Conservation (phyloP, 805 yeast genomes). For the Debaryomyces hansenii region DNA sequence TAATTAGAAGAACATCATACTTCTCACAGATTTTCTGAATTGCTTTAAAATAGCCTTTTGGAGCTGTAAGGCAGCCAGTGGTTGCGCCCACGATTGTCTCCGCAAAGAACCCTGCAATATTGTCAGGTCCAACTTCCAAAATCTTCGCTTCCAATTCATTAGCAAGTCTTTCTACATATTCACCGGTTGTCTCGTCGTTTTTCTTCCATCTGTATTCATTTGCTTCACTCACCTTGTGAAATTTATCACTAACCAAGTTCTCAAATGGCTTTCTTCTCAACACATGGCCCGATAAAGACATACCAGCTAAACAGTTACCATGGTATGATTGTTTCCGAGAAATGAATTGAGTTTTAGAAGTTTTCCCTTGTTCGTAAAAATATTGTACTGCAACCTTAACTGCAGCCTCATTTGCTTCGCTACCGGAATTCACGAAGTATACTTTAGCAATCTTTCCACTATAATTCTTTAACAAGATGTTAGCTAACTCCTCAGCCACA, state of each 20-base stretch:
- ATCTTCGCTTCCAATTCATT: slow-evolving; percentile 22
- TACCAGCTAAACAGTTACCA: slow-evolving; percentile 26
- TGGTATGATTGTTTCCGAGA: slow-evolving; percentile 26
- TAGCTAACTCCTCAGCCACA: slow-evolving; percentile 24
- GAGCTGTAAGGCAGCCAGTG: slow-evolving; percentile 26
- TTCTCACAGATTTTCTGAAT: slow-evolving; percentile 29
- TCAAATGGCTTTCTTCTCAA: slow-evolving; percentile 18
- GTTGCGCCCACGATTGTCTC: slow-evolving; percentile 31
- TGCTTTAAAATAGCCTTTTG: slow-evolving; percentile 24
- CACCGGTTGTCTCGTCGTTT: slow-evolving; percentile 20
- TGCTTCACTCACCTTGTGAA: slow-evolving; percentile 20
- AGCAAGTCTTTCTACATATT: slow-evolving; percentile 20
- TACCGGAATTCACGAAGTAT: slow-evolving; percentile 38
- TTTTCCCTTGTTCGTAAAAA: slow-evolving; percentile 20
- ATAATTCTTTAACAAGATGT: slow-evolving; percentile 36
- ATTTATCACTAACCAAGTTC: slow-evolving; percentile 15
- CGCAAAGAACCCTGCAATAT: slow-evolving; percentile 23
- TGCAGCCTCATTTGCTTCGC: slow-evolving; percentile 31
- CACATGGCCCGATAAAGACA: slow-evolving; percentile 17
- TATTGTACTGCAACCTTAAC: slow-evolving; percentile 27
- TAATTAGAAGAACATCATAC: slow-evolving; percentile 28
- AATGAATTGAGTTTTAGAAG: slow-evolving; percentile 11
- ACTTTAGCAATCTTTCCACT: slow-evolving; percentile 41
- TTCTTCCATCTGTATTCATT: slow-evolving; percentile 30
- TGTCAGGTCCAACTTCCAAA: slow-evolving; percentile 24